Percentiles rank a stretch among this genome's conserved stretches.
phyloP scores from a whole-genome alignment of 768 basidiomycete genomes.

The Lactifluus pinguis region DNA sequence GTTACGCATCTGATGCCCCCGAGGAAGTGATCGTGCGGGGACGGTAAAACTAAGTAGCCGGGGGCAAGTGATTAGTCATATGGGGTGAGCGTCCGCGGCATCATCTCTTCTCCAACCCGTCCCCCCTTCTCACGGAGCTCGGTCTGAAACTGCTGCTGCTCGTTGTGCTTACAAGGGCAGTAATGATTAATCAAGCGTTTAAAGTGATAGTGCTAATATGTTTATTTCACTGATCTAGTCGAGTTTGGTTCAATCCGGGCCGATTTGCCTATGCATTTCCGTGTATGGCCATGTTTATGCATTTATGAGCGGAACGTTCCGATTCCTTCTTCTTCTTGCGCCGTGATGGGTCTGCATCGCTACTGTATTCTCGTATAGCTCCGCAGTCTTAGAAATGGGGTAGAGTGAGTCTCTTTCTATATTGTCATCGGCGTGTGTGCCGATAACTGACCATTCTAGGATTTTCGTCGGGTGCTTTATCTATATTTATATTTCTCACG shows the following conservation, averaged over 20 bases:
- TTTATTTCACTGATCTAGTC: constrained; percentile 39
- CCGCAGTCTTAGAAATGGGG: neutral
- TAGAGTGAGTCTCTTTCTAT: neutral
- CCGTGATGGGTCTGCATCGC: constrained; percentile 24
- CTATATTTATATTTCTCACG: constrained; percentile 55
- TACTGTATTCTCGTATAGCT: constrained; percentile 19
- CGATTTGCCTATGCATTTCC: constrained; percentile 31
- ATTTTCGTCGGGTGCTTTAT: constrained; percentile 43
- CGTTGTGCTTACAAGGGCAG: constrained; percentile 21
- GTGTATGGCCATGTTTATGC: too few relatives aligned
- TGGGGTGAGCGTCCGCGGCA: too few relatives aligned
- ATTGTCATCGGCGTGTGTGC: too few relatives aligned
- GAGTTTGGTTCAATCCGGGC: constrained; percentile 30
- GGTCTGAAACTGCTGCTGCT: too few relatives aligned
- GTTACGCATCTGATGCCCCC: too few relatives aligned
- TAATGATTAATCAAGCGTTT: constrained; percentile 38
- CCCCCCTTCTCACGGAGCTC: too few relatives aligned
- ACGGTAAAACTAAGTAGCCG: too few relatives aligned
- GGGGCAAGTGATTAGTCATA: too few relatives aligned
- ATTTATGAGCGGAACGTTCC: constrained; percentile 29
- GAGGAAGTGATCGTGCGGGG: too few relatives aligned
- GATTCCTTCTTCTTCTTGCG: constrained; percentile 30
- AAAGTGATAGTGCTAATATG: constrained; percentile 29
- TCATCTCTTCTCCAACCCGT: too few relatives aligned
- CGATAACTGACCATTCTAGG: neutral